Base-by-base conservation (phyloP, 2,329 filamentous ascomycete species). In the Macrophomina phaseolina region DNA sequence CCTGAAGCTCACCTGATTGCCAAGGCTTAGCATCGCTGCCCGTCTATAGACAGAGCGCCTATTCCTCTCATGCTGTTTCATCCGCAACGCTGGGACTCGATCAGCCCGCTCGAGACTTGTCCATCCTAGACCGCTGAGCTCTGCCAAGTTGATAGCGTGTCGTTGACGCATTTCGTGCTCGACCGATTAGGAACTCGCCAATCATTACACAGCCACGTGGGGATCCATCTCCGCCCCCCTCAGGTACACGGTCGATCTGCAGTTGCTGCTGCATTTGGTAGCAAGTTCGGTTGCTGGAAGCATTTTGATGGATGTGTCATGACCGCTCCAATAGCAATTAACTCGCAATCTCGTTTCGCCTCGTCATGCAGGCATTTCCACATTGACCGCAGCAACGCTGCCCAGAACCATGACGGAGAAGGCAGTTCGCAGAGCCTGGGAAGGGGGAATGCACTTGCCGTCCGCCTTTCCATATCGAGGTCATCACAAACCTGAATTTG, bases 131-230 rank as follows among this genome's bases (percentile, higher is more conserved):
- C 36, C 8, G 18, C 36, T 30, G 55, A 46, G 55, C 38, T n/a
- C 46, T 60, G 14, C 55, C 55, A 45, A n/a, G 18, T 9, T 11
- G 55, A 11, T 42, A 18, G 42, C 5, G 42, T 12, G 9, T 16
- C 42, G 16, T 45, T 16, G 14, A 1, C 40, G 11, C 7, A 18
- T 12, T 14, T 30, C 14, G 11, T 34, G 16, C 23, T 23, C 23
- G 14, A 7, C 56, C 56, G 28, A 32, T 60, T 34, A n/a, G 14
- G 40, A 23, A 46, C 38, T 60, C 28, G 12, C 56, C 56, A 60
- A 60, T 32, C 18, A 28, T 11, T 40, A 46, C 56, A 58, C 55
- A 58, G 55, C 55, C 55, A 58, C 55, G 18, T 45, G 23, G 5
- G 23, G 18, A 8, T 18, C 23, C 18, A 11, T 9, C 36, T 40